These are phyloP conservation scores for Stipa capillata DNA, from an alignment of 176 grass and related monocot species.

Conservation along the genomic window DNA sequence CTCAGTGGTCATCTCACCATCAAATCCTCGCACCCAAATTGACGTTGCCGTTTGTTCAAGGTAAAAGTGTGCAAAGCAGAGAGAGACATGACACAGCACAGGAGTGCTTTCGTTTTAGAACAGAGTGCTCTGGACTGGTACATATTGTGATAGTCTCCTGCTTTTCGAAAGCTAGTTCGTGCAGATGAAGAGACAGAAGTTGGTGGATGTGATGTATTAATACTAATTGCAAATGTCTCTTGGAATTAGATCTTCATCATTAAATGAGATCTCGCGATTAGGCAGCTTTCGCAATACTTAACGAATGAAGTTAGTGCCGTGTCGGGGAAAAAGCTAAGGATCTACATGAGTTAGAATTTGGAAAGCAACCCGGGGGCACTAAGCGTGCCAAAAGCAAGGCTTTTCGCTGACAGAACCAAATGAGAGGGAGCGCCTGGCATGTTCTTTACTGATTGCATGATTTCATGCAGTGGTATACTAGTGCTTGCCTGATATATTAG, in stretches of 20 bases:
- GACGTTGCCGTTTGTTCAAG: neutral
- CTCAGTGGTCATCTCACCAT: neutral
- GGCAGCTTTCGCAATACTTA: neutral
- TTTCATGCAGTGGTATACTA: neutral
- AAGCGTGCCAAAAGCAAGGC: neutral
- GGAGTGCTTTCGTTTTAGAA: neutral
- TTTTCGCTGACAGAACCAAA: neutral
- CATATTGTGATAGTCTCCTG: neutral
- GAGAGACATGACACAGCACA: too few relatives aligned
- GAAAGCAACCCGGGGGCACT: neutral
- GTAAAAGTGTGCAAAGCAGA: neutral
- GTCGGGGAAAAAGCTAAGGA: neutral
- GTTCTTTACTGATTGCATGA: neutral
- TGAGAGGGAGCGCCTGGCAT: neutral
- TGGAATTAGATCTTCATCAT: conserved; percentile 17
- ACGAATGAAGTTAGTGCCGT: neutral
- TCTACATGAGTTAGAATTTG: neutral
- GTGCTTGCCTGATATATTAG: too few relatives aligned
- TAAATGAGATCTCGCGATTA: conserved; percentile 1
- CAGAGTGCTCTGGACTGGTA: neutral
- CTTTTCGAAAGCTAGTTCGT: neutral
- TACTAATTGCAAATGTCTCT: neutral
- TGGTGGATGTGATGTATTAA: neutral
- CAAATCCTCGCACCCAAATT: neutral
- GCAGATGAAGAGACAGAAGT: neutral